Conservation (phyloP, 2,329 filamentous ascomycete genomes). For the Sclerotinia subarctica region DNA sequence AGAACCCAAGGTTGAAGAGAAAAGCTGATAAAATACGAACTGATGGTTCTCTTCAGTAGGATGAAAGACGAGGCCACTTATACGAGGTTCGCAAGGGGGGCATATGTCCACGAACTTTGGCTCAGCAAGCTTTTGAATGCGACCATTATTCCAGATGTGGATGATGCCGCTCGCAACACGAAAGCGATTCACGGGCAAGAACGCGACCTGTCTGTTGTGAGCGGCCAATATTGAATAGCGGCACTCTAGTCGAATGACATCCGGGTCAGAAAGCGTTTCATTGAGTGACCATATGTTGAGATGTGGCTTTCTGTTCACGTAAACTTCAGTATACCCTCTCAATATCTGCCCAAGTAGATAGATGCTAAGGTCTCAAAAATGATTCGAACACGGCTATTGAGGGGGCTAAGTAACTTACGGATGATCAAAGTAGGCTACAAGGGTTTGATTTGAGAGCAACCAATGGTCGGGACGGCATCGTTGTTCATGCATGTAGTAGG, state of each 20-base stretch:
- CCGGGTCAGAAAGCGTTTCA: conserved; percentile 6
- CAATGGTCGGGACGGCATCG: neutral
- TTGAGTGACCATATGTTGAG: conserved; percentile 12
- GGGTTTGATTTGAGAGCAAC: conserved; percentile 8
- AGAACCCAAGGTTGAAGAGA: neutral
- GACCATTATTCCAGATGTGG: neutral
- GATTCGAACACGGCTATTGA: neutral
- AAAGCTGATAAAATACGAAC: conserved; percentile 12
- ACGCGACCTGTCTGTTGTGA: conserved; percentile 5
- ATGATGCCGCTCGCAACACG: neutral
- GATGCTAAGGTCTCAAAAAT: neutral
- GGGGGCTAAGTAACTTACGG: conserved; percentile 6
- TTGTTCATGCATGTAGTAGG: conserved; percentile 2
- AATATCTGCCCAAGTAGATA: neutral
- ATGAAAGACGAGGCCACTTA: conserved; percentile 6
- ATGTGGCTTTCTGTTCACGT: conserved; percentile 5
- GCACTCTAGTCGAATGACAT: neutral
- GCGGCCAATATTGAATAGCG: neutral
- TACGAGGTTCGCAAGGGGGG: neutral
- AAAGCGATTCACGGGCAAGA: neutral
- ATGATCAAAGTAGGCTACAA: conserved; percentile 1
- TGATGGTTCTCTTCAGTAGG: conserved; percentile 2
- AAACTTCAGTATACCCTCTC: neutral
- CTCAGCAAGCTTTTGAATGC: neutral
- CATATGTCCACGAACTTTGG: neutral